Conservation (phyloP, 345 rosid genomes). For the Citrus medica region DNA sequence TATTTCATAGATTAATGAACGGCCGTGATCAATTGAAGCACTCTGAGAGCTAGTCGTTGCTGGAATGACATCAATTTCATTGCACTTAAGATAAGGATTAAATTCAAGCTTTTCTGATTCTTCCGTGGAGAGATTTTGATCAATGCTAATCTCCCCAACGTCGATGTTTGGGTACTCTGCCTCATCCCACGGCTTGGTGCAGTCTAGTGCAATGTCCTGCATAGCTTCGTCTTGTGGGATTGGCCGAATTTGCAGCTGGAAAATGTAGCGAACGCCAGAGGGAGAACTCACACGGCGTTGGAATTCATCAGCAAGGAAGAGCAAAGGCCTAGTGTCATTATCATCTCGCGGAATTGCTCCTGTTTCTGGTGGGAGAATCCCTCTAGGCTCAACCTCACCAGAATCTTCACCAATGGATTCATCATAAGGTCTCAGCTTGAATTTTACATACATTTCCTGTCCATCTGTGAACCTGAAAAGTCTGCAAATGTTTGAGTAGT, state of each 20-base stretch:
- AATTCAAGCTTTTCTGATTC: conserved; percentile 59
- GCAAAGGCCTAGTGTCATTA: conserved; percentile 49
- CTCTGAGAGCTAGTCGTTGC: conserved; percentile 54
- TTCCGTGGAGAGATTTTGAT: conserved; percentile 42
- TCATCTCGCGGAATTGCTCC: conserved; percentile 62
- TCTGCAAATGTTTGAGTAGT: conserved; percentile 58
- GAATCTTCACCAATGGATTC: conserved; percentile 42
- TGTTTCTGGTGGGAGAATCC: conserved; percentile 76
- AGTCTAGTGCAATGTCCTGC: conserved; percentile 46
- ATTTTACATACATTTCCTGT: conserved; percentile 59
- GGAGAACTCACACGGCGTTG: conserved; percentile 42
- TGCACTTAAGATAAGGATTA: conserved; percentile 45
- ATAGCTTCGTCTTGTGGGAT: conserved; percentile 41
- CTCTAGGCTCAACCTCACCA: conserved; percentile 57
- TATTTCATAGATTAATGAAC: conserved; percentile 58
- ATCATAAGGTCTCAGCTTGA: conserved; percentile 55
- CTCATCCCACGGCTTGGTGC: conserved; percentile 66
- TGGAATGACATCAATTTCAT: conserved; percentile 48
- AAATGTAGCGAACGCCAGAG: conserved; percentile 46
- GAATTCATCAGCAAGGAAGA: conserved; percentile 65
- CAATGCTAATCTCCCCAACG: conserved; percentile 45
- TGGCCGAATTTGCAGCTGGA: conserved; percentile 52
- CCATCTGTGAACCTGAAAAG: conserved; percentile 53
- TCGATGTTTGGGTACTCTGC: conserved; percentile 44
- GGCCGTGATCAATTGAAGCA: conserved; percentile 76